Conservation (phyloP, 2,329 filamentous ascomycete species). For the Elsinoe arachidis region DNA sequence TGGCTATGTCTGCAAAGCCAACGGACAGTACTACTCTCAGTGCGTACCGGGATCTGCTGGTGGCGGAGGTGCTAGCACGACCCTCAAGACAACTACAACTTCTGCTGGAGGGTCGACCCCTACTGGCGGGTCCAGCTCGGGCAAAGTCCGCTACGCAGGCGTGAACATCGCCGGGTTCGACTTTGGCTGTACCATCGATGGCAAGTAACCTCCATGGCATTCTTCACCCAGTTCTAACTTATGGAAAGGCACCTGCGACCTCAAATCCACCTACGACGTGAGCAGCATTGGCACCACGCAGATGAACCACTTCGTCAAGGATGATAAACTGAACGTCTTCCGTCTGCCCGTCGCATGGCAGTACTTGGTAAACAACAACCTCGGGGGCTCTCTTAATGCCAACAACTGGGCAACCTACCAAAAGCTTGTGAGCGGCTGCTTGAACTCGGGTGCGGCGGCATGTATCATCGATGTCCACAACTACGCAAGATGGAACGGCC, state of each 20-base stretch:
- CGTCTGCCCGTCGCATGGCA: constrained; percentile 41
- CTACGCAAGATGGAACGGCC: constrained; percentile 47
- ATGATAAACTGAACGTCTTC: constrained; percentile 48
- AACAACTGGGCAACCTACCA: constrained; percentile 17
- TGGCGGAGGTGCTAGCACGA: constrained; percentile 11
- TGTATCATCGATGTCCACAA: constrained; percentile 25
- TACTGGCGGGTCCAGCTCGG: constrained; percentile 12
- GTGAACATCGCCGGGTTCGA: constrained; percentile 28
- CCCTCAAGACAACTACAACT: neutral
- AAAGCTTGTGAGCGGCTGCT: constrained; percentile 15
- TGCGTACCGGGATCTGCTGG: constrained; percentile 19
- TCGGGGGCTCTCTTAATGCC: constrained; percentile 17
- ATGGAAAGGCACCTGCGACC: constrained; percentile 26
- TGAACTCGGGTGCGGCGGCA: constrained; percentile 15
- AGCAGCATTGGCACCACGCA: constrained; percentile 21
- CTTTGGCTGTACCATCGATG: constrained; percentile 31
- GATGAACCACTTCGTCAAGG: constrained; percentile 47
- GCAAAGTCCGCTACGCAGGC: constrained; percentile 24
- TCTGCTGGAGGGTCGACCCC: constrained; percentile 1
- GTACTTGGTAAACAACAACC: constrained; percentile 18
- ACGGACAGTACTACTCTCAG: constrained; percentile 28
- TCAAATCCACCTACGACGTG: constrained; percentile 27
- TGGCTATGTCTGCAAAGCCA: constrained; percentile 23
- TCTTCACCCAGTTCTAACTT: no score
- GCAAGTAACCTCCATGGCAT: no score